Percentiles rank a stretch among this genome's conserved stretches.
These are phyloP conservation scores for Cyclotella kingstonii DNA, from an alignment of 108 stramenopile species.

Conservation along the genomic window DNA sequence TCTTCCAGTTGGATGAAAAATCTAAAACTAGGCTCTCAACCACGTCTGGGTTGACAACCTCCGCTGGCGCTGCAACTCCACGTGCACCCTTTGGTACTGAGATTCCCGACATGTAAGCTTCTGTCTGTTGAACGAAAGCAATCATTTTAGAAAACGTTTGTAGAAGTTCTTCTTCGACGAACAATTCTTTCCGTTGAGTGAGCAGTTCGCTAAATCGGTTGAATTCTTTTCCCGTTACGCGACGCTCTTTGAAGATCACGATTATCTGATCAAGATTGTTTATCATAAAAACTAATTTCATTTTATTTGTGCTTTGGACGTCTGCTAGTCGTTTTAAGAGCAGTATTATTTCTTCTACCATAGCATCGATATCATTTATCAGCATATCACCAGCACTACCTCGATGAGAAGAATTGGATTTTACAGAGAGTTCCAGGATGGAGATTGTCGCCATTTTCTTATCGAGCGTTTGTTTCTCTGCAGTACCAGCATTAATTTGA, in stretches of 20 bases:
- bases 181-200: constrained; percentile 87
- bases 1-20: constrained; percentile 93
- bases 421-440: not conserved
- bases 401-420: constrained; percentile 26
- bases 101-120: constrained; percentile 65
- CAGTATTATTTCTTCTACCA: constrained; percentile 71
- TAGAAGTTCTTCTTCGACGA: constrained; percentile 95
- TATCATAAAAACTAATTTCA: constrained; percentile 91
- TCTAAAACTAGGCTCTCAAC: constrained; percentile 90
- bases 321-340: constrained; percentile 84
- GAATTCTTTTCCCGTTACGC: constrained; percentile 88
- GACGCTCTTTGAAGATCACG: constrained; percentile 91
- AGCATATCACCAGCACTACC: constrained; percentile 84
- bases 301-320: constrained; percentile 79
- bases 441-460: not conserved
- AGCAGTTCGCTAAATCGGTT: constrained; percentile 89
- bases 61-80: constrained; percentile 45
- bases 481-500: no score
- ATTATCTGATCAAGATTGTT: constrained; percentile 96
- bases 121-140: constrained; percentile 95
- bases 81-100: constrained; percentile 44
- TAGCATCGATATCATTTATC: constrained; percentile 69
- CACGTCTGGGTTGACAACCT: constrained; percentile 74
- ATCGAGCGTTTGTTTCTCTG: not conserved
- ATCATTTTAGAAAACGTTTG: constrained; percentile 93